Evolutionary conservation across 768 basidiomycete genomes (phyloP).

Genomic region (Russula compacta): DNA sequence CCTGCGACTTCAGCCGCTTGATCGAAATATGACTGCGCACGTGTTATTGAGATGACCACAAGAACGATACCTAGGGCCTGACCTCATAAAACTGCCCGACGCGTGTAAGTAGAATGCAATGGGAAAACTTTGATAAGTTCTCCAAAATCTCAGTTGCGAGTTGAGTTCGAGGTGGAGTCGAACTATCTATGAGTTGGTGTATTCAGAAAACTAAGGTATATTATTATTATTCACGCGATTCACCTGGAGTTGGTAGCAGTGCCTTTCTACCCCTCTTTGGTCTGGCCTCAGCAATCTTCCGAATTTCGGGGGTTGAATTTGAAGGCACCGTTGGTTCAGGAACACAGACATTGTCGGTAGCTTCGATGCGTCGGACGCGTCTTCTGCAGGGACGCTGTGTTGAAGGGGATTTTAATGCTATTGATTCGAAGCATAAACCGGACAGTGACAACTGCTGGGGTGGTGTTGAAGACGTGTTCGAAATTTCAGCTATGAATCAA

Average conservation of each 20-base stretch:
- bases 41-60: neutral
- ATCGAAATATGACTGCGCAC: conserved; percentile 78
- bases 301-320: neutral
- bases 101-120: conserved; percentile 82
- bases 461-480: neutral
- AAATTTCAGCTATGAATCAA: neutral
- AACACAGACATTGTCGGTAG: neutral
- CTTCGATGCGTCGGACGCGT: neutral
- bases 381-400: neutral
- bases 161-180: conserved; percentile 28
- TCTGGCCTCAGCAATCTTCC: neutral
- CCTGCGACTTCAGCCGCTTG: conserved; percentile 74
- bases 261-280: neutral
- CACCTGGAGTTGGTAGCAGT: neutral
- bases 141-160: conserved; percentile 63
- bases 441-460: neutral
- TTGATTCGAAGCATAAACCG: neutral
- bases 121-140: conserved; percentile 70
- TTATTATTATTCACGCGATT: neutral
- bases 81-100: conserved; percentile 97
- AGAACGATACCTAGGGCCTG: conserved; percentile 10
- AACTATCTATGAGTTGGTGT: neutral
- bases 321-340: neutral
- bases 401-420: neutral
- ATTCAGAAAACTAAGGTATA: neutral